A percentile compares a stretch with the other conserved stretches of the same genome.
These are phyloP conservation scores for Claviceps citrina DNA, from an alignment of 2,329 filamentous ascomycete species.

Conservation along the genomic window DNA sequence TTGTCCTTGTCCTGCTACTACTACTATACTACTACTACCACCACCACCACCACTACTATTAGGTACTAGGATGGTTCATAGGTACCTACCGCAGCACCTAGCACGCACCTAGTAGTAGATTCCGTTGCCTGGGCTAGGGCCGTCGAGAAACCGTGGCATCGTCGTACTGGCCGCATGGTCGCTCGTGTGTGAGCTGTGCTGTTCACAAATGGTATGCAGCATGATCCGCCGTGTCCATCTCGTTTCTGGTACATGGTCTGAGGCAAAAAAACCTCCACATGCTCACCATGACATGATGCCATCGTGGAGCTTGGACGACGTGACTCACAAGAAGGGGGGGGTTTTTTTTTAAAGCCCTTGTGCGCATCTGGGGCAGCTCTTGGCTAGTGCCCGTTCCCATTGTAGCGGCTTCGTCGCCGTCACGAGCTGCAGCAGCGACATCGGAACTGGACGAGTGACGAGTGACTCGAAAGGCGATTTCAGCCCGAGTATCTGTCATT, in stretches of 20 bases:
- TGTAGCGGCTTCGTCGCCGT: neutral
- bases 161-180: neutral
- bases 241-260: neutral
- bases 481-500: no score
- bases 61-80: no score
- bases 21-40: no score
- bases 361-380: neutral
- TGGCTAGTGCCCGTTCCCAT: neutral
- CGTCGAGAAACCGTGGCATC: no score
- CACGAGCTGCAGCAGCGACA: neutral
- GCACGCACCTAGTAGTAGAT: no score
- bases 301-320: slow-evolving; percentile 3
- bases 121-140: no score
- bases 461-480: neutral
- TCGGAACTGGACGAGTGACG: neutral
- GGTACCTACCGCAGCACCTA: no score
- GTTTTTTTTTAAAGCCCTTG: no score
- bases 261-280: neutral
- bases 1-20: no score
- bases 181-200: neutral
- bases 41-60: no score
- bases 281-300: slow-evolving; percentile 7
- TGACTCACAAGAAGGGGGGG: slow-evolving; percentile 3
- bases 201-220: neutral
- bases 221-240: neutral